These are phyloP conservation scores for Sporothrix pseudoabietina DNA, from an alignment of 2,329 filamentous ascomycete species.

Conservation along the genomic window DNA sequence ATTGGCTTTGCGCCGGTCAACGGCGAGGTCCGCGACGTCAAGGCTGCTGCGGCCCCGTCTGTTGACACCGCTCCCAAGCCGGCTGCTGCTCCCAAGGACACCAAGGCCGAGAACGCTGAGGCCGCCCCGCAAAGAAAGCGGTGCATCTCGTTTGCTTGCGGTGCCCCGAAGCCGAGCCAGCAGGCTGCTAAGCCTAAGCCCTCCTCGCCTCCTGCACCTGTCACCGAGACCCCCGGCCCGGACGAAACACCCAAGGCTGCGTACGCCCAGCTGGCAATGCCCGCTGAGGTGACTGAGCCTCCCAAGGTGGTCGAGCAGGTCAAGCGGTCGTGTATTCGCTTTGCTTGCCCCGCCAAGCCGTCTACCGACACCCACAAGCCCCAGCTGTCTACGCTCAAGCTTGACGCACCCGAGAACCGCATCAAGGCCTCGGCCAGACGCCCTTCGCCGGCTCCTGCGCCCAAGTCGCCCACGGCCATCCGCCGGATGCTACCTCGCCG, in stretches of 20 bases:
- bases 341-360: constrained; percentile 67
- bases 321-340: constrained; percentile 70
- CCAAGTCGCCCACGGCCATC: constrained; percentile 40
- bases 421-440: constrained; percentile 32
- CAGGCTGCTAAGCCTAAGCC: constrained; percentile 39
- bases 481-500: constrained; percentile 36
- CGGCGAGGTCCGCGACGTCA: constrained; percentile 3
- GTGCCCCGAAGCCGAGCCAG: constrained; percentile 56
- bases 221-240: constrained; percentile 28
- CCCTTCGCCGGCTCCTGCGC: constrained; percentile 36
- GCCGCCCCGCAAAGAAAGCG: constrained; percentile 66
- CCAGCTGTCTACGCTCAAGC: constrained; percentile 31
- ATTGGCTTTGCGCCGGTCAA: constrained; percentile 45
- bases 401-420: constrained; percentile 32
- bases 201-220: constrained; percentile 39
- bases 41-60: constrained; percentile 5
- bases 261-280: constrained; percentile 26
- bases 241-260: constrained; percentile 28
- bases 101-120: constrained; percentile 43
- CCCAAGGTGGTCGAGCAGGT: constrained; percentile 43
- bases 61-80: constrained; percentile 32
- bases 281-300: constrained; percentile 43
- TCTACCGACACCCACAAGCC: constrained; percentile 46
- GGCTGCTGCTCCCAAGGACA: constrained; percentile 47
- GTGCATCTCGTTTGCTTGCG: constrained; percentile 91